Conservation (phyloP, 2,329 filamentous ascomycete genomes). For the Rhinocladiella mackenziei region DNA sequence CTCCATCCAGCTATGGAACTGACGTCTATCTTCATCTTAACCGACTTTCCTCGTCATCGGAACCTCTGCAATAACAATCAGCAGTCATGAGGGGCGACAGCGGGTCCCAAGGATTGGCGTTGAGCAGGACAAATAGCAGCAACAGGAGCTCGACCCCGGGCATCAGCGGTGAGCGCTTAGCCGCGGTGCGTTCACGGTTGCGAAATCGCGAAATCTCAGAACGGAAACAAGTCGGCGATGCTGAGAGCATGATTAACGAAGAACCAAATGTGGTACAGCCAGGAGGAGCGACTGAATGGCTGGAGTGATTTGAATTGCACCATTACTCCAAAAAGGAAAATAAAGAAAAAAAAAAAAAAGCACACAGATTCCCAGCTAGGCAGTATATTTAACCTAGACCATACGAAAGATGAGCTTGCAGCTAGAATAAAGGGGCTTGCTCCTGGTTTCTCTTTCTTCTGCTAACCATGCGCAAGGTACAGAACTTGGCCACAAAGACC, state of each 20-base stretch:
- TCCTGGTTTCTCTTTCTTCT: too few species aligned
- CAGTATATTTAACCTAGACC: too few species aligned
- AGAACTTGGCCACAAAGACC: too few species aligned
- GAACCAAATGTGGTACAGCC: conserved; percentile 31
- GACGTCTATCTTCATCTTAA: conserved; percentile 98
- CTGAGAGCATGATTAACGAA: conserved; percentile 68
- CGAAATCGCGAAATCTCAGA: conserved; percentile 73
- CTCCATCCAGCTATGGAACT: conserved; percentile 73
- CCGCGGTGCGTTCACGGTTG: conserved; percentile 65
- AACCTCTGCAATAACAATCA: conserved; percentile 90
- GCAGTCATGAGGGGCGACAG: conserved; percentile 57
- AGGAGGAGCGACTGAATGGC: conserved; percentile 24
- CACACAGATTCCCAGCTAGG: neutral
- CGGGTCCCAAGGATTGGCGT: conserved; percentile 54
- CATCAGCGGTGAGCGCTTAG: conserved; percentile 36
- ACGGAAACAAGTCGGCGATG: conserved; percentile 85
- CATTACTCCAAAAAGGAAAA: too few species aligned
- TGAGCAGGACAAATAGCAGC: conserved; percentile 6
- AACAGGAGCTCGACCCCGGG: conserved; percentile 4
- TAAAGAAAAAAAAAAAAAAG: neutral
- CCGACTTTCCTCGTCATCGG: conserved; percentile 87
- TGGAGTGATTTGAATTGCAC: too few species aligned
- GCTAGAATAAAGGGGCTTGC: too few species aligned
- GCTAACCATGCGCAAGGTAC: too few species aligned
- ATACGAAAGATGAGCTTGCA: too few species aligned